Base-by-base conservation (phyloP, 1,284 basidiomycete species). In the Malassezia vespertilionis region DNA sequence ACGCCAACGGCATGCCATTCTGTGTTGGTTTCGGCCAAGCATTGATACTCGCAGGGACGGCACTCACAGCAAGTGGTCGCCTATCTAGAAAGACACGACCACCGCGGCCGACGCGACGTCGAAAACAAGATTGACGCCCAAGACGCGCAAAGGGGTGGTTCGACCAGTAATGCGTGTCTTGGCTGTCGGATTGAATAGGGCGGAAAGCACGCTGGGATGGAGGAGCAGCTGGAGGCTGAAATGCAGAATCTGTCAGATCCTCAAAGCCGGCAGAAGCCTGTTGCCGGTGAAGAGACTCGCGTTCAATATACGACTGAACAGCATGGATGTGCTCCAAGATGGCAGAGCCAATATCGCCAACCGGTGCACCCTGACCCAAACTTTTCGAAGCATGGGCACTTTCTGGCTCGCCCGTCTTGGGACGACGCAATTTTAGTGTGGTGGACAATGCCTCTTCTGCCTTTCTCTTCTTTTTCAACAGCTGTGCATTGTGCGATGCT, bases 331-430 rank as follows among this genome's bases (percentile, higher is more conserved):
- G 60, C 41, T 68, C 65, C 40, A 65, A 45, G 26, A 70, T 61
- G 12, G 57, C 63, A 8, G 61, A 54, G 12, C 63, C 62, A 41
- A 63, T 87, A 83, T 75, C 85, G 51, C 75, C 73, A 2, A 83
- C 81, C 11, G 80, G 69, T 5, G 63, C 71, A 34, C 74, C 73
- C 14, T 21, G n/a, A 17, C 40, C 17, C 6, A 46, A 50, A 4
- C 47, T 46, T 23, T 57, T 53, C 10, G 53, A 39, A 2, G 58
- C 36, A 1, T 39, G 44, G 0, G 46, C 49, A 3, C 56, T 24
- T 24, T 52, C 43, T 11, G 41, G 42, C 11, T 58, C 54, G 40
- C 50, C 52, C 3, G 50, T 44, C 44, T 61, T 61, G 44, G 58
- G 58, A 21, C 57, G 55, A 1, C 58, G 58, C 33, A 61, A 33